Evolutionary conservation across 208 protist species (phyloP).

Genomic region (Leishmania guyanensis): DNA sequence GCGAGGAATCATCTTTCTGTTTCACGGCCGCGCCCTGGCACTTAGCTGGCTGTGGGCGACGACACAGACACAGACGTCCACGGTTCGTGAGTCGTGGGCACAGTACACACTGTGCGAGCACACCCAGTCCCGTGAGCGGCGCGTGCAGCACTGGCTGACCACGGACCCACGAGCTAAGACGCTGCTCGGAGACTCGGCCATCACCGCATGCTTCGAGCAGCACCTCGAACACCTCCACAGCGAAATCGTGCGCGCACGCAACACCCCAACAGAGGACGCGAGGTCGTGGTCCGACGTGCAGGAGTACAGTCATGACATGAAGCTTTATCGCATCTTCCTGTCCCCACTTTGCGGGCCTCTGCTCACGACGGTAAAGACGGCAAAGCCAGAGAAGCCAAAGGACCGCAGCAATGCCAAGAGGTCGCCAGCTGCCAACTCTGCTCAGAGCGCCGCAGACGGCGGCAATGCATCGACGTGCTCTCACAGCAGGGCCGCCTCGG

Average conservation of each 20-base stretch:
- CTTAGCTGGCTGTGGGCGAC: slow-evolving; percentile 48
- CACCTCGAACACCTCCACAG: slow-evolving; percentile 53
- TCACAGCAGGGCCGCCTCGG: not conserved
- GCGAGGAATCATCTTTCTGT: slow-evolving; percentile 40
- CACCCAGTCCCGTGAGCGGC: slow-evolving; percentile 46
- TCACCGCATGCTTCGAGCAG: slow-evolving; percentile 40
- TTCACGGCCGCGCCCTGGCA: slow-evolving; percentile 44
- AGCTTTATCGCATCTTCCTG: slow-evolving; percentile 75
- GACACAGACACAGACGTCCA: slow-evolving; percentile 29
- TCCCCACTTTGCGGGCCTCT: slow-evolving; percentile 68
- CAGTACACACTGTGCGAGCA: slow-evolving; percentile 64
- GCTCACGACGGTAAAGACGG: slow-evolving; percentile 61
- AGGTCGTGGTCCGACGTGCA: slow-evolving; percentile 36
- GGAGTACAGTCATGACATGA: slow-evolving; percentile 65
- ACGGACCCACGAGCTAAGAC: slow-evolving; percentile 32
- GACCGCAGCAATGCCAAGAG: slow-evolving; percentile 1
- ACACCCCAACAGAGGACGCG: slow-evolving; percentile 40
- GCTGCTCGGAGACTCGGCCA: slow-evolving; percentile 40
- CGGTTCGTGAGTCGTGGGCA: slow-evolving; percentile 48
- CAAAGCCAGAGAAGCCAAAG: slow-evolving; percentile 25
- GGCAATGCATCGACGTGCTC: not conserved
- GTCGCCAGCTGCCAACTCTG: not conserved
- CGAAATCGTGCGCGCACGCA: slow-evolving; percentile 67
- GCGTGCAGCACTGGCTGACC: slow-evolving; percentile 45
- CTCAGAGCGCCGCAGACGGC: slow-evolving; percentile 4